Evolutionary conservation across 2,329 filamentous ascomycete species (phyloP), one percentile per base, ranked within the genome.

Genomic region (Aspergillus sp.): DNA sequence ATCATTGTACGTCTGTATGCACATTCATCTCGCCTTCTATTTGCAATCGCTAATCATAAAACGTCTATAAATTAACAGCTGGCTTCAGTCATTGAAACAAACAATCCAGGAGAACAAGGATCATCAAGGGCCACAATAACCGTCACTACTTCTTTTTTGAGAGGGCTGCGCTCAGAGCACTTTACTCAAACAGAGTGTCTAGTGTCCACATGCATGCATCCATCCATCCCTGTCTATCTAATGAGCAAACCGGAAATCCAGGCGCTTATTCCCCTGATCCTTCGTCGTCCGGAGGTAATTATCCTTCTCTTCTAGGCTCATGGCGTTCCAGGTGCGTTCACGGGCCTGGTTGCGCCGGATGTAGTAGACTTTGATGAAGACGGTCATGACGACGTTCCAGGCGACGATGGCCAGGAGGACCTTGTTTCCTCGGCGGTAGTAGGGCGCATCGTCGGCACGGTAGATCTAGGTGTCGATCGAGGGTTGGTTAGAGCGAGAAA

Each of bases 381-480:
- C 9, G 52, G 85, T 84, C 0, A 79, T 65, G 0, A 78, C 69
- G 2, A 85, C 65, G 10, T 79, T 76, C 3, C 83, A 72, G 1
- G 75, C 75, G 12, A 79, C 75, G 47, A 86, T 79, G 1, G 77
- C 79, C 11, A 86, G 77, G 55, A 84, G 75, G 12, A 84, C 78
- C 10, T 75, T 81, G 73, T 86, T 85, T 6, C 84, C 84, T 4
- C 64, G 75, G 61, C 81, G 79, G 68, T 85, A 86, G 63, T 81
- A 80, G 0, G 83, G 83, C 1, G 73, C 71, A 57, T 86, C 84
- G 64, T 79, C 77, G 16, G 80, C 70, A 11, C 54, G 63, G n/a
- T 69, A 64, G 52, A 72, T 68, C 66, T 42, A n/a, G 5, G 16
- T n/a, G 36, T 12, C 83, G 78, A 29, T 29, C 7, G 26, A 29